Percentiles rank a stretch among this genome's conserved stretches.
Evolutionary conservation across 331 rosid species (phyloP).

Genomic region (Erythrophleum ivorense): DNA sequence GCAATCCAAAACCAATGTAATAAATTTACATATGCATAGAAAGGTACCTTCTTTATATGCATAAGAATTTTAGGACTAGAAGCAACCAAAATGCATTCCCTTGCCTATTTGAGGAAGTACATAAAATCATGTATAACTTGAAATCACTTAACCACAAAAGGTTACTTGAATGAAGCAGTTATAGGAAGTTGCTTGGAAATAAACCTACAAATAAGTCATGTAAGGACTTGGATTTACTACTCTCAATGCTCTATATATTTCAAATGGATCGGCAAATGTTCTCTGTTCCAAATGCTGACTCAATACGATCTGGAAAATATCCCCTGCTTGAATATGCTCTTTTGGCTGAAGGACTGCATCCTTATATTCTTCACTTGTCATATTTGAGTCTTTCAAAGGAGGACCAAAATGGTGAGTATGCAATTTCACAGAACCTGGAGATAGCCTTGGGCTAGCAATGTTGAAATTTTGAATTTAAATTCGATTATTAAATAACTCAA

Average conservation of each 20-base stretch:
- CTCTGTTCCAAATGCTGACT: conserved; percentile 91
- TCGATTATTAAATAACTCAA: conserved; percentile 3
- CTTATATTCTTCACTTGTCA: conserved; percentile 79
- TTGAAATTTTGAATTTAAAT: conserved; percentile 1
- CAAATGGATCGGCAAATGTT: conserved; percentile 95
- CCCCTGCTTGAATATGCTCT: conserved; percentile 90
- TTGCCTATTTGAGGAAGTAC: conserved; percentile 60
- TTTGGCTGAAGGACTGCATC: conserved; percentile 76
- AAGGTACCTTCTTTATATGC: conserved; percentile 66
- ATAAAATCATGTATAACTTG: conserved; percentile 9
- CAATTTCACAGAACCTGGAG: conserved; percentile 75
- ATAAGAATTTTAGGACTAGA: conserved; percentile 97
- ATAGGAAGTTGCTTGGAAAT: conserved; percentile 14
- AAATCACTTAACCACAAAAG: conserved; percentile 21
- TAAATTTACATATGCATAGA: not conserved
- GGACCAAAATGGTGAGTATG: conserved; percentile 69
- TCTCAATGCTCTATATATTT: conserved; percentile 84
- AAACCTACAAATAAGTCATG: conserved; percentile 93
- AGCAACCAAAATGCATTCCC: conserved; percentile 93
- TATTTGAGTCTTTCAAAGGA: conserved; percentile 69
- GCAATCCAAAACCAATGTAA: not conserved
- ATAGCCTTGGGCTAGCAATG: conserved; percentile 71
- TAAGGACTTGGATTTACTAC: conserved; percentile 93
- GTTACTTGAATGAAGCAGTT: not conserved
- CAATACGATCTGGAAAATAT: conserved; percentile 88